Percentiles rank a stretch among this genome's conserved stretches.
Conservation (phyloP, 225 moss, liverwort and hornwort genomes). For the Polytrichum commune region DNA sequence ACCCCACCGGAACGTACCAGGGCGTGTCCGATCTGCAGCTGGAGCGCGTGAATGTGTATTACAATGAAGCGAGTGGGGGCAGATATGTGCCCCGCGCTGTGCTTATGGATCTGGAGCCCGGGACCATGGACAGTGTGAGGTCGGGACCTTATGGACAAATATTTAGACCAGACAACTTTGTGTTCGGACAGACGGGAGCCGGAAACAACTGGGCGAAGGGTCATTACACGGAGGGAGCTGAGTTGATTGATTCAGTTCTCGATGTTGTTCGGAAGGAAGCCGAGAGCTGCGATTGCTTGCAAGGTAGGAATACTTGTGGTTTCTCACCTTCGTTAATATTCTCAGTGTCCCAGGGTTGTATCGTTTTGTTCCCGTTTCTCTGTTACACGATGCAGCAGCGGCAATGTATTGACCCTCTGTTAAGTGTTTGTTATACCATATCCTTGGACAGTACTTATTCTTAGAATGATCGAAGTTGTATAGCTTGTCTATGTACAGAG, state of each 20-base stretch:
- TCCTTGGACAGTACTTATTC: too few species aligned
- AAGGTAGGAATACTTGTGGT: slow-evolving; percentile 15
- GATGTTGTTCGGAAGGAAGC: slow-evolving; percentile 55
- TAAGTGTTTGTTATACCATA: too few species aligned
- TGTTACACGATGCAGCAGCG: too few species aligned
- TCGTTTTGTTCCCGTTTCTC: too few species aligned
- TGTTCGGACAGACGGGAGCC: slow-evolving; percentile 52
- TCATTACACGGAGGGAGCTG: slow-evolving; percentile 45
- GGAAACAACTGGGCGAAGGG: slow-evolving; percentile 52
- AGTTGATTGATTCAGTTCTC: slow-evolving; percentile 54
- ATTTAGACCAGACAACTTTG: slow-evolving; percentile 53
- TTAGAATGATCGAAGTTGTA: too few species aligned
- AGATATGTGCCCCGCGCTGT: slow-evolving; percentile 47
- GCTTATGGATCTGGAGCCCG: slow-evolving; percentile 54
- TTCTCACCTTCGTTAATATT: too few species aligned
- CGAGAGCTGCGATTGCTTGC: slow-evolving; percentile 56
- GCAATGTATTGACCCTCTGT: too few species aligned
- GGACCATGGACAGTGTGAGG: slow-evolving; percentile 36
- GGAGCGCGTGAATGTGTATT: slow-evolving; percentile 60
- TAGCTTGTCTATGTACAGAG: too few species aligned
- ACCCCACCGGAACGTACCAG: slow-evolving; percentile 48
- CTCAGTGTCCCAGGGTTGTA: too few species aligned
- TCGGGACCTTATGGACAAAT: slow-evolving; percentile 56
- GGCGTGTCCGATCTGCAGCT: slow-evolving; percentile 55
- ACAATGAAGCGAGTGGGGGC: slow-evolving; percentile 59